A percentile compares a stretch with the other conserved stretches of the same genome.
phyloP scores from a whole-genome alignment of 345 rosid species.

The Corymbia maculata region DNA sequence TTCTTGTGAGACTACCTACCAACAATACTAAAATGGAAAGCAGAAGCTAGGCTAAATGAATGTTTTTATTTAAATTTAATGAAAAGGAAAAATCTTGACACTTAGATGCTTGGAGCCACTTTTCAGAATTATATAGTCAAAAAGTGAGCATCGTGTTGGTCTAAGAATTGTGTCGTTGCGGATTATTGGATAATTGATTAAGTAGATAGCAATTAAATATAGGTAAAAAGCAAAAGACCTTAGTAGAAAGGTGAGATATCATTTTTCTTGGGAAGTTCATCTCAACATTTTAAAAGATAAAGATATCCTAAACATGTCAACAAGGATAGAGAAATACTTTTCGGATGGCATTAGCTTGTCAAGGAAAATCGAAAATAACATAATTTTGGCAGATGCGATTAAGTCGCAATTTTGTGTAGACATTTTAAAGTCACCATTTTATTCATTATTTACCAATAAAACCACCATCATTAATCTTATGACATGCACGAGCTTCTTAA shows the following conservation, averaged over 20 bases:
- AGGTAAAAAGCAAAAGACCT: neutral
- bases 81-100: neutral
- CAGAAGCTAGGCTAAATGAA: neutral
- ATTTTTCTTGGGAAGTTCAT: neutral
- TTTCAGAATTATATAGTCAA: neutral
- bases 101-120: neutral
- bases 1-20: neutral
- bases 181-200: neutral
- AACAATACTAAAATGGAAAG: neutral
- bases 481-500: neutral
- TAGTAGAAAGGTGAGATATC: neutral
- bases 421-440: neutral
- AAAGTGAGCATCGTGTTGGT: neutral
- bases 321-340: neutral
- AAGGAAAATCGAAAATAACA: neutral
- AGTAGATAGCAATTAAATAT: neutral
- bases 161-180: neutral
- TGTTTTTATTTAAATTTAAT: neutral
- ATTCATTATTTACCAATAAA: neutral
- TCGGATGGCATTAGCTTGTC: neutral
- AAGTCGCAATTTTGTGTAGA: neutral
- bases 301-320: neutral
- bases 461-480: neutral
- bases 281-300: neutral
- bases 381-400: rapidly evolving